phyloP scores from a whole-genome alignment of 192 early-diverging fungal species.

The Umbelopsis isabellina region DNA sequence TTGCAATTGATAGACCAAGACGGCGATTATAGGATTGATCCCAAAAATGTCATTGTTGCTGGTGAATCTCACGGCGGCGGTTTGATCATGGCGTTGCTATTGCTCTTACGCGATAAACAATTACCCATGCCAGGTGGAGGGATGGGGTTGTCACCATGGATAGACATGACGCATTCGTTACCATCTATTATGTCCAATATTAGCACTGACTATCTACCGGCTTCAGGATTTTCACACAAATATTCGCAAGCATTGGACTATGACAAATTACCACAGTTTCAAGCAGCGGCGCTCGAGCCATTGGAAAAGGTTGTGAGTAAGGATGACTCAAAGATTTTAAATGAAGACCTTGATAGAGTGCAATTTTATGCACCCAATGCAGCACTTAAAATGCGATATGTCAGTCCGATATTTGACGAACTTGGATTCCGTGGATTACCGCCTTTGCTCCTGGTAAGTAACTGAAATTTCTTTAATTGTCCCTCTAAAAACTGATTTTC shows the following conservation, averaged over 20 bases:
- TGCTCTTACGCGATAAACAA: constrained; percentile 57
- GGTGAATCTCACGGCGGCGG: constrained; percentile 72
- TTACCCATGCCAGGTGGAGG: constrained; percentile 59
- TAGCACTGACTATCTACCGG: constrained; percentile 42
- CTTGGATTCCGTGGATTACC: constrained; percentile 40
- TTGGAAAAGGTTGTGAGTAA: not conserved
- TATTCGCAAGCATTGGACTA: constrained; percentile 24
- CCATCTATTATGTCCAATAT: constrained; percentile 42
- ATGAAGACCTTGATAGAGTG: constrained; percentile 31
- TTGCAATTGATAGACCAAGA: constrained; percentile 56
- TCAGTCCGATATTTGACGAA: constrained; percentile 41
- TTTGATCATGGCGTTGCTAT: constrained; percentile 51
- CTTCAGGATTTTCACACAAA: constrained; percentile 44
- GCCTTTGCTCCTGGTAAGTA: constrained; percentile 45
- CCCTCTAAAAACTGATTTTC: not conserved
- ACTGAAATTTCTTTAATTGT: not conserved
- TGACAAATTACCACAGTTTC: constrained; percentile 19
- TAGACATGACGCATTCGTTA: constrained; percentile 49
- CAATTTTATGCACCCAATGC: constrained; percentile 49
- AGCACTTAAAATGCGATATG: constrained; percentile 42
- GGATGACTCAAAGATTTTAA: not conserved
- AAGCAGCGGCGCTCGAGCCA: constrained; percentile 7
- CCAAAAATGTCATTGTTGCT: constrained; percentile 60
- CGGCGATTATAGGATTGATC: constrained; percentile 38
- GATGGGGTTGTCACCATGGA: constrained; percentile 66